Percentiles rank a stretch among this genome's conserved stretches.
Evolutionary conservation across 1,284 basidiomycete genomes (phyloP).

Genomic region (Ustilago bromivora): DNA sequence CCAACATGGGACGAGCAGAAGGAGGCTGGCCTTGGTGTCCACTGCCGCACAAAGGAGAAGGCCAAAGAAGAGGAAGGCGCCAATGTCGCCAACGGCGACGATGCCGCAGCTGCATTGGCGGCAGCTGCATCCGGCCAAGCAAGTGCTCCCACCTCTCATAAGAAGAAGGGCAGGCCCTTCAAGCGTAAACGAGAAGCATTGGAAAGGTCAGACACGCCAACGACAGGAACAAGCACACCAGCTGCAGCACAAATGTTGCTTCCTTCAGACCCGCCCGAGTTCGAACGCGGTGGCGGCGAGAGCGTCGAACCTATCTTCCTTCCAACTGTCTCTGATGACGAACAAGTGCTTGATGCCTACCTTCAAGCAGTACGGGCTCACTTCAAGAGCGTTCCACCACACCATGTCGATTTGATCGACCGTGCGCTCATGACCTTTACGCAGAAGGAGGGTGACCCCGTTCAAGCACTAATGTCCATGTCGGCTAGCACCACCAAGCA

Average conservation of each 20-base stretch:
- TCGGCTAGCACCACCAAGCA: constrained; percentile 76
- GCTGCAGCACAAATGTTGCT: constrained; percentile 17
- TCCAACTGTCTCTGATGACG: constrained; percentile 69
- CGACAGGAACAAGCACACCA: constrained; percentile 38
- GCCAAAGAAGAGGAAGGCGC: constrained; percentile 39
- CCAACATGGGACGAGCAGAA: constrained; percentile 64
- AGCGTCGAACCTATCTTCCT: constrained; percentile 77
- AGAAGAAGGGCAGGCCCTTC: constrained; percentile 39
- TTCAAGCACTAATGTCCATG: constrained; percentile 81
- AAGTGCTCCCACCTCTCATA: constrained; percentile 21
- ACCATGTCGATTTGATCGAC: constrained; percentile 83
- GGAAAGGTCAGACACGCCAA: constrained; percentile 45
- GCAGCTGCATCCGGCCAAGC: constrained; percentile 3
- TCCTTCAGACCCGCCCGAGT: constrained; percentile 66
- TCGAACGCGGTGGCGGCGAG: constrained; percentile 79
- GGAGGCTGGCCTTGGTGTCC: constrained; percentile 45
- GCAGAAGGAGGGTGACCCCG: constrained; percentile 77
- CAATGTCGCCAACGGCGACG: constrained; percentile 26
- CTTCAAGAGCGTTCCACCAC: constrained; percentile 67
- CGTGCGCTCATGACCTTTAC: constrained; percentile 85
- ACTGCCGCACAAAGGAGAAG: constrained; percentile 30
- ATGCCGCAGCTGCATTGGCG: constrained; percentile 18
- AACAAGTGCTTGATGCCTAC: constrained; percentile 77
- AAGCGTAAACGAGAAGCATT: constrained; percentile 44
- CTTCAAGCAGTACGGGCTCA: constrained; percentile 73